phyloP scores from a whole-genome alignment of 1,284 basidiomycete species.

The Wallemia hederae region DNA sequence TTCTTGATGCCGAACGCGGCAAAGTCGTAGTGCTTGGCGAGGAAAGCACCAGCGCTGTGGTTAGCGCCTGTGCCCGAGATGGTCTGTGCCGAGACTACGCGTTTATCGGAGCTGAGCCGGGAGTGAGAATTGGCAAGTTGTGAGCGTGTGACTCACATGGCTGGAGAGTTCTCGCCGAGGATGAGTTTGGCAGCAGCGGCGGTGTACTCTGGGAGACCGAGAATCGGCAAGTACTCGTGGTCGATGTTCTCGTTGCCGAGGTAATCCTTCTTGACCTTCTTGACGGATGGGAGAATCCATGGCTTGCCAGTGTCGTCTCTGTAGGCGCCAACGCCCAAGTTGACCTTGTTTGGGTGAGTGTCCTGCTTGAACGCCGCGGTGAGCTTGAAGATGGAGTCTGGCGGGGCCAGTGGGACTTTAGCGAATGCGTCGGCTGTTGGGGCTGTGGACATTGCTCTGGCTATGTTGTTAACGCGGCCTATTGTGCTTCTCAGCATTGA shows the following conservation, averaged over 20 bases:
- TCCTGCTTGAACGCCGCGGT: constrained; percentile 68
- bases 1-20: constrained; percentile 23
- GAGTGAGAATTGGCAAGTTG: neutral
- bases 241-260: constrained; percentile 43
- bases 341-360: constrained; percentile 48
- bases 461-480: too few relatives aligned
- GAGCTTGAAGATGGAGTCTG: constrained; percentile 59
- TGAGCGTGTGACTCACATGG: constrained; percentile 18
- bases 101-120: constrained; percentile 1
- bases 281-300: constrained; percentile 19
- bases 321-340: constrained; percentile 27
- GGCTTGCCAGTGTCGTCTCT: constrained; percentile 18
- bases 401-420: constrained; percentile 2
- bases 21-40: constrained; percentile 55
- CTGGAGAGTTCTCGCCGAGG: constrained; percentile 40
- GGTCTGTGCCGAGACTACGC: constrained; percentile 40
- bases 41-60: constrained; percentile 66
- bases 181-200: constrained; percentile 50
- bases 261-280: constrained; percentile 9
- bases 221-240: constrained; percentile 83
- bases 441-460: neutral
- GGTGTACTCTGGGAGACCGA: constrained; percentile 55
- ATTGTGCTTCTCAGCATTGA: neutral
- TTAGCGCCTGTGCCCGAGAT: constrained; percentile 90
- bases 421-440: neutral